A percentile compares a stretch with the other conserved stretches of the same genome.
These are phyloP conservation scores for Saccharum officinarum DNA, from an alignment of 176 grass and related monocot genomes.

Conservation along the genomic window DNA sequence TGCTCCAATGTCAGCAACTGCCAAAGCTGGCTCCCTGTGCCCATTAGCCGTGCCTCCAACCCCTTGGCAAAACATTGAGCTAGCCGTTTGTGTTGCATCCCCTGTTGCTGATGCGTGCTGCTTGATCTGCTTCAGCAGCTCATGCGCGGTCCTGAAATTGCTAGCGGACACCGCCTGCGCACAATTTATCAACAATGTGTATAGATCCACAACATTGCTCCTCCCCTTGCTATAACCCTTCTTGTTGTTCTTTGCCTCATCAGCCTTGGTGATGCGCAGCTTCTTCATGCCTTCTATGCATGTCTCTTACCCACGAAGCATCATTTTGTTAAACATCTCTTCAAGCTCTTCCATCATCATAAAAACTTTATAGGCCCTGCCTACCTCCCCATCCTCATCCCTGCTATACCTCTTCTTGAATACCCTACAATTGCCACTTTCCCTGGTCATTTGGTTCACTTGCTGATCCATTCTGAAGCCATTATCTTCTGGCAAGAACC, in stretches of 20 bases:
- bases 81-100: background rate
- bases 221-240: background rate
- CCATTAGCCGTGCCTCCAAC: background rate
- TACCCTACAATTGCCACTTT: background rate
- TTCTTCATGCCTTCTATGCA: constrained; percentile 19
- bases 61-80: background rate
- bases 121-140: background rate
- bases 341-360: constrained; percentile 27
- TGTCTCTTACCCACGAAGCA: constrained; percentile 5
- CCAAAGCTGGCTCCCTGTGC: background rate
- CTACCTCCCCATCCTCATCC: constrained; percentile 21
- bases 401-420: constrained; percentile 36
- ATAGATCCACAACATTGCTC: background rate
- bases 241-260: background rate
- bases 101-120: background rate
- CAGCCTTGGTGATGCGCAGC: constrained; percentile 22
- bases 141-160: background rate
- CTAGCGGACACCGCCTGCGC: background rate
- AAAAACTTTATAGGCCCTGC: constrained; percentile 38
- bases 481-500: constrained; percentile 46
- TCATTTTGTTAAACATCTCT: constrained; percentile 53
- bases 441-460: background rate
- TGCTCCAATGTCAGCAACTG: background rate
- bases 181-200: background rate
- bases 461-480: constrained; percentile 2